These are phyloP conservation scores for Boletus vinaceobasis DNA, from an alignment of 768 basidiomycete genomes.

Conservation along the genomic window DNA sequence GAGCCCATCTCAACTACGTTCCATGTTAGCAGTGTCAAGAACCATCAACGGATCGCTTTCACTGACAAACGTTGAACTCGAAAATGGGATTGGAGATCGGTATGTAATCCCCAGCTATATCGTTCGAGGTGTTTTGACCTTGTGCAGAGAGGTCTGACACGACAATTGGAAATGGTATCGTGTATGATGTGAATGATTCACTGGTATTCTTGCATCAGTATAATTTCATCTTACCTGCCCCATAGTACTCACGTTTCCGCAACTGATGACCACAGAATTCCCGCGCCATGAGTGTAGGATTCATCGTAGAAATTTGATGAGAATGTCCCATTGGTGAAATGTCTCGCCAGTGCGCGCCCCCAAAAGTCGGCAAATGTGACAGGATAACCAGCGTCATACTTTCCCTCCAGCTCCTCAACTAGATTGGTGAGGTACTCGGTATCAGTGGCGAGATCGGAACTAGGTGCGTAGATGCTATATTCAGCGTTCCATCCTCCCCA, in stretches of 20 bases:
- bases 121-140: slow-evolving; percentile 23
- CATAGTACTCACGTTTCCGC: slow-evolving; percentile 30
- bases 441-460: slow-evolving; percentile 15
- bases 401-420: slow-evolving; percentile 27
- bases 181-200: slow-evolving; percentile 30
- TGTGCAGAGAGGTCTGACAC: slow-evolving; percentile 26
- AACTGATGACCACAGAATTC: slow-evolving; percentile 34
- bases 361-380: slow-evolving; percentile 32
- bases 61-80: slow-evolving; percentile 37
- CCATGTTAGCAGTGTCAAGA: background rate
- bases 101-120: slow-evolving; percentile 18
- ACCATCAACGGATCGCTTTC: background rate
- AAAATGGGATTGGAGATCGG: slow-evolving; percentile 33
- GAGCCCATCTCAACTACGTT: slow-evolving; percentile 39
- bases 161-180: slow-evolving; percentile 41
- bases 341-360: slow-evolving; percentile 29
- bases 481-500: slow-evolving; percentile 36
- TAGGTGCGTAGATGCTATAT: slow-evolving; percentile 19
- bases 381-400: slow-evolving; percentile 28
- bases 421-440: slow-evolving; percentile 17
- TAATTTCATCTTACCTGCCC: background rate
- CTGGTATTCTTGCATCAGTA: slow-evolving; percentile 17
- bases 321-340: slow-evolving; percentile 40
- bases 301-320: slow-evolving; percentile 28
- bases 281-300: slow-evolving; percentile 32